Base-by-base conservation (phyloP, 371 early-diverging fungal species). In the Apophysomyces trapeziformis region DNA sequence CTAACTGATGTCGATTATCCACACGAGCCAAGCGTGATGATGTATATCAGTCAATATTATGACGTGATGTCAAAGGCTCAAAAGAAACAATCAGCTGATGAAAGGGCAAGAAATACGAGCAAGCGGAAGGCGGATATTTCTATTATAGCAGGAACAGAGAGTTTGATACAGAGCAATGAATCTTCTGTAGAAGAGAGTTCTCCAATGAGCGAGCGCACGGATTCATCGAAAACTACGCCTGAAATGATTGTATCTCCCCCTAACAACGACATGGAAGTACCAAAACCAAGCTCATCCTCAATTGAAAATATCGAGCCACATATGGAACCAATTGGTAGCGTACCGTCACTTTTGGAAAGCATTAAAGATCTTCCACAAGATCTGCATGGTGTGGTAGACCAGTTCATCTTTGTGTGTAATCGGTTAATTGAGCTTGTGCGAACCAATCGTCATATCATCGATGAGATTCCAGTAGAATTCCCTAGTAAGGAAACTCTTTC, bases 31-130 rank as follows among this genome's bases (percentile, higher is more conserved):
- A 77, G 77, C 57, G 76, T 83, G 8, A 83, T 83, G 80, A 74
- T 83, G 79, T 83, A 83, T 47, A 79, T 83, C 26, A 73, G 74
- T 57, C 80, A 83, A 47, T 83, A 76, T 56, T 80, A 83, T 60
- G 79, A 77, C 38, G 70, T 75, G 61, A 83, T 83, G 79, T 77
- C 79, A 7, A 67, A 68, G 13, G 54, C 67, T 50, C 75, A 77
- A 21, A 36, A 43, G 4, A 65, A 72, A 9, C 69, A 72, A 46
- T 61, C 74, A 4, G 18, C 26, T 1, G 57, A 50, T 26, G 18
- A 60, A 21, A 72, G 68, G 21, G 61, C 68, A n/a, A 70, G 68
- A 35, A 57, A 67, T 11, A 58, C 60, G 4, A 68, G 47, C 1
- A 73, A 68, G 35, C 57, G 69, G 13, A 70, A 50, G 21, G 54